Percentiles rank a stretch among this genome's conserved stretches.
phyloP scores from a whole-genome alignment of 495 filamentous ascomycete species.

The Sabuloglossum arenarium region DNA sequence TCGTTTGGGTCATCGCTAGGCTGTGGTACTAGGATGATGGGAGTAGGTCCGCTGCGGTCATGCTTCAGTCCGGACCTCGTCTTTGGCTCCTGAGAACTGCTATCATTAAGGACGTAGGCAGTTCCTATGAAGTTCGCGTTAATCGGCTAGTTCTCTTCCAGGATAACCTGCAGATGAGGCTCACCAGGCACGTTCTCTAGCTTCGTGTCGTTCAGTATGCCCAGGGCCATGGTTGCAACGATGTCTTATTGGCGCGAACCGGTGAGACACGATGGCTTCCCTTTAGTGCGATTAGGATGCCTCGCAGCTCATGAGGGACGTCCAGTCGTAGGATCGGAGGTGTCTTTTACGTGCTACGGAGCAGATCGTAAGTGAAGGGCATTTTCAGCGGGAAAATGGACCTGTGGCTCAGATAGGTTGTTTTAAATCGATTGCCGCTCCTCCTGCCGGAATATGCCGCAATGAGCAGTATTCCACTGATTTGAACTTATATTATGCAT shows the following conservation, averaged over 20 bases:
- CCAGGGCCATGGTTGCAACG: slow-evolving; percentile 52
- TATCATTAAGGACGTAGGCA: slow-evolving; percentile 39
- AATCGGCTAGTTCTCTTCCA: slow-evolving; percentile 1
- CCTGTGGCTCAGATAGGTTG: no score
- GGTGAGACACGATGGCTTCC: neutral
- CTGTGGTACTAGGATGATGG: slow-evolving; percentile 60
- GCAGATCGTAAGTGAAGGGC: no score
- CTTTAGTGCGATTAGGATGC: neutral
- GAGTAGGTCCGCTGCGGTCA: slow-evolving; percentile 40
- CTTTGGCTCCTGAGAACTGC: slow-evolving; percentile 16
- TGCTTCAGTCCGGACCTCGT: slow-evolving; percentile 38
- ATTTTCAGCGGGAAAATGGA: no score
- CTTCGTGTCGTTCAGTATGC: slow-evolving; percentile 47
- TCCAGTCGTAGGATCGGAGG: no score
- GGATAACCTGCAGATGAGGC: neutral
- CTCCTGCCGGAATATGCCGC: no score
- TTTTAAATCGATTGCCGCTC: no score
- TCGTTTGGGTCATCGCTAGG: slow-evolving; percentile 43
- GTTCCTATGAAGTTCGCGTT: slow-evolving; percentile 30
- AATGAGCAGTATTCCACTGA: no score
- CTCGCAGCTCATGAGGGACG: neutral
- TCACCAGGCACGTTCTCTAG: slow-evolving; percentile 55
- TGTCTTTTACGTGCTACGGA: no score
- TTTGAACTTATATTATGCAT: no score
- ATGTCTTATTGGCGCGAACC: neutral